These are phyloP conservation scores for Cercospora beticola DNA, from an alignment of 2,329 filamentous ascomycete genomes.

Conservation along the genomic window DNA sequence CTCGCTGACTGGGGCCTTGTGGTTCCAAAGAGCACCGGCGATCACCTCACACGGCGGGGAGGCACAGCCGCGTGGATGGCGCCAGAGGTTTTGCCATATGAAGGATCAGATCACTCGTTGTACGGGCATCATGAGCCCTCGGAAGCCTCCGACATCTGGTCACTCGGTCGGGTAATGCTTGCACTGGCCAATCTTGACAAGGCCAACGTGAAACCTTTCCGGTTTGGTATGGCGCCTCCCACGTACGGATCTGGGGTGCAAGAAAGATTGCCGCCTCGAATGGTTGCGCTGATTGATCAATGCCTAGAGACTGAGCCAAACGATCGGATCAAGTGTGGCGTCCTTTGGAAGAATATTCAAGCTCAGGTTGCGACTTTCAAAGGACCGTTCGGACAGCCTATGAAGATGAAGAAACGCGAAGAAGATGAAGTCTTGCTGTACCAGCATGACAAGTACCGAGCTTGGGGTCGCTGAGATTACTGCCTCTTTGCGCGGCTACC, in stretches of 20 bases:
- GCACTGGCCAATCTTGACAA: neutral
- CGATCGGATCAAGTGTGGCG: neutral
- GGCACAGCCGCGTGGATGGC: neutral
- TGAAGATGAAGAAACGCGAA: neutral
- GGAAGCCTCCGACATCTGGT: neutral
- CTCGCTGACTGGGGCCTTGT: constrained; percentile 17
- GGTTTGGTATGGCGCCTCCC: neutral
- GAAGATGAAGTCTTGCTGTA: constrained; percentile 1
- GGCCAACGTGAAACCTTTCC: neutral
- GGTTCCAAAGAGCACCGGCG: neutral
- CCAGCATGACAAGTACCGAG: neutral
- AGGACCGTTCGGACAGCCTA: neutral
- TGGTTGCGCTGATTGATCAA: neutral
- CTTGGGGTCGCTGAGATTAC: neutral
- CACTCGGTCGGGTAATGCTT: constrained; percentile 4
- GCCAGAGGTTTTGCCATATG: neutral
- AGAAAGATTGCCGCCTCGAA: neutral
- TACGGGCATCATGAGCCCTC: neutral
- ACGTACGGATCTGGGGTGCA: neutral
- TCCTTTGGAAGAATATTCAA: neutral
- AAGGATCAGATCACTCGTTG: neutral
- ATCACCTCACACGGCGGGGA: neutral
- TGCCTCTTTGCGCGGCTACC: no score
- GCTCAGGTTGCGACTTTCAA: neutral
- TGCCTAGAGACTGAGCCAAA: neutral